Base-by-base conservation (phyloP, 345 rosid species). In the Rhodamnia rubescens region DNA sequence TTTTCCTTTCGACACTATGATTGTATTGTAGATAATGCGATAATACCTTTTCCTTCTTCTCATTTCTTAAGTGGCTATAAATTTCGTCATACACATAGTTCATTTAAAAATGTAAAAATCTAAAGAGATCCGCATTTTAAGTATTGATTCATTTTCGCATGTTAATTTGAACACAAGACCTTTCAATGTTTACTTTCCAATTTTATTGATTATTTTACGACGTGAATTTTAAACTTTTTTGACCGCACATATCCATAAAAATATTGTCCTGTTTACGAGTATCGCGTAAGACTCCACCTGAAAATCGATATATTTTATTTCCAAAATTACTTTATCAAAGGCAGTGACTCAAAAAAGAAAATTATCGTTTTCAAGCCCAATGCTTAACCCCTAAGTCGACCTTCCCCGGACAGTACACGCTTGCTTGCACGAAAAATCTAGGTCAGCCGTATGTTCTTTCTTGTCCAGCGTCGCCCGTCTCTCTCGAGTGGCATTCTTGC, bases 111-210 rank as follows among this genome's bases (percentile, higher is more conserved):
- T 57, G 12, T 57, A 11, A 4, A 26, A 26, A 57, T 57, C 16
- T 1, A 0, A 1, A n/a, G 29, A 27, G 2, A 59, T 59, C 2
- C 10, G 0, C 4, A n/a, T 59, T 59, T 59, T 0, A 59, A 59
- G 14, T 18, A 13, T 52, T 15, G 14, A 52, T 52, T 52, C 20
- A 52, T 52, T 15, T 52, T 52, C 18, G 18, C 54, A 13, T 13
- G 53, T 14, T 13, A 16, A 53, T 15, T 14, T 53, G 18, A 14
- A 53, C 6, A 14, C 2, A 3, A 6, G 54, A 53, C 20, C 7
- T 53, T 53, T 53, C 21, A 53, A 53, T 53, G 54, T 53, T 16
- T 4, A 53, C 20, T 53, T 53, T 53, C 2, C 54, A 16, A 53
- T 27, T 58, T 58, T n/a, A 12, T 12, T 58, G 4, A 5, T 26